A percentile compares a stretch with the other conserved stretches of the same genome.
phyloP scores from a whole-genome alignment of 495 filamentous ascomycete species.

The Cladorrhinum samala region DNA sequence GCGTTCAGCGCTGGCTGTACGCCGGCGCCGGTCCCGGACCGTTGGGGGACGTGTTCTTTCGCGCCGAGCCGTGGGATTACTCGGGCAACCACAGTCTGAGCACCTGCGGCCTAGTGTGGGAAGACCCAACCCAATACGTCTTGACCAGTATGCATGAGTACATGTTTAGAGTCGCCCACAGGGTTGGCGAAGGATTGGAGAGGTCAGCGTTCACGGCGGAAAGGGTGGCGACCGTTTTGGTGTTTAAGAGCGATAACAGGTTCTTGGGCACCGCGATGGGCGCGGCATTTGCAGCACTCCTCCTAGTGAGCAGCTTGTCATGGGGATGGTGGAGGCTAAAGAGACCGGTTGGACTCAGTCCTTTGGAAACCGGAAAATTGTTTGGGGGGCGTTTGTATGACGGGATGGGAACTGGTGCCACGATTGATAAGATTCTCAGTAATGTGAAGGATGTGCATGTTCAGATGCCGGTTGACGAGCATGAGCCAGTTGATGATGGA shows the following conservation, averaged over 20 bases:
- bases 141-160: background rate
- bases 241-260: background rate
- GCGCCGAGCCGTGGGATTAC: background rate
- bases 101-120: background rate
- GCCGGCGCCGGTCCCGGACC: background rate
- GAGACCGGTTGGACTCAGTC: background rate
- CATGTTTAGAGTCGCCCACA: background rate
- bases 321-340: conserved; percentile 1
- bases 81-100: background rate
- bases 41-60: background rate
- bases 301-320: background rate
- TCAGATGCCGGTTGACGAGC: background rate
- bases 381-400: background rate
- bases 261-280: background rate
- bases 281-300: background rate
- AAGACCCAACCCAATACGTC: background rate
- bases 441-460: background rate
- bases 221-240: background rate
- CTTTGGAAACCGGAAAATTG: background rate
- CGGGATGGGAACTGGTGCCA: background rate
- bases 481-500: background rate
- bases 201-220: background rate
- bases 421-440: background rate
- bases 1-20: background rate
- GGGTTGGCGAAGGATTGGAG: background rate